phyloP scores from a whole-genome alignment of 306 rosid genomes.

The Psophocarpus tetragonolobus region DNA sequence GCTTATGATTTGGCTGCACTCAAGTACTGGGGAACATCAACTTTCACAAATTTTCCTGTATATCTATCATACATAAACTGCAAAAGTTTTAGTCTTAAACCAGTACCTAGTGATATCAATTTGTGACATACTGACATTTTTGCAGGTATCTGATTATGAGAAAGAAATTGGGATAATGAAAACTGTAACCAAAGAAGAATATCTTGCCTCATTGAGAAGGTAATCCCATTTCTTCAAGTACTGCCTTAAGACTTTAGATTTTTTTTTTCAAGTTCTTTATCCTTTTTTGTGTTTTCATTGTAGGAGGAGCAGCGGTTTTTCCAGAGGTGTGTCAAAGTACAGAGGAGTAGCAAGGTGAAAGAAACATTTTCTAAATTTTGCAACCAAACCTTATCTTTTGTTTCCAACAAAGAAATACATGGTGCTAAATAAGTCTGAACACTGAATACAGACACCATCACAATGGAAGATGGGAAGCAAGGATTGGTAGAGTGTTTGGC shows the following conservation, averaged over 20 bases:
- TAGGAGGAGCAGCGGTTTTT: constrained; percentile 95
- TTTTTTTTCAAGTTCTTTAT: neutral
- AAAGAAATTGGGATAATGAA: constrained; percentile 78
- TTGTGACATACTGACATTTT: neutral
- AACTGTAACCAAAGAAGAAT: constrained; percentile 83
- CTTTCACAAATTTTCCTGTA: constrained; percentile 81
- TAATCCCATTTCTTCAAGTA: constrained; percentile 23
- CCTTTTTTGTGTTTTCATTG: neutral
- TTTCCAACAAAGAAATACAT: neutral
- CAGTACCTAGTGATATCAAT: neutral
- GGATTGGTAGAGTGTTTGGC: constrained; percentile 93
- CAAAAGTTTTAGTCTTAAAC: neutral
- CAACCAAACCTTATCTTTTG: neutral
- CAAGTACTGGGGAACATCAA: constrained; percentile 86
- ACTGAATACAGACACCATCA: constrained; percentile 72
- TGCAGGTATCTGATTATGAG: constrained; percentile 69
- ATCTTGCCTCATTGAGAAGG: constrained; percentile 92
- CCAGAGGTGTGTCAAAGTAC: constrained; percentile 93
- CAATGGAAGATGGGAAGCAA: constrained; percentile 97
- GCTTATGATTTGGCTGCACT: constrained; percentile 95
- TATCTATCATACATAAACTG: neutral
- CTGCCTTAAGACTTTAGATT: neutral
- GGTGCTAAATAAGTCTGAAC: constrained; percentile 27
- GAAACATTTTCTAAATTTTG: neutral
- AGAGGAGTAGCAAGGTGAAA: constrained; percentile 95